Evolutionary conservation across 169 alveolate genomes (phyloP).

Genomic region (Cryptosporidium sp.): DNA sequence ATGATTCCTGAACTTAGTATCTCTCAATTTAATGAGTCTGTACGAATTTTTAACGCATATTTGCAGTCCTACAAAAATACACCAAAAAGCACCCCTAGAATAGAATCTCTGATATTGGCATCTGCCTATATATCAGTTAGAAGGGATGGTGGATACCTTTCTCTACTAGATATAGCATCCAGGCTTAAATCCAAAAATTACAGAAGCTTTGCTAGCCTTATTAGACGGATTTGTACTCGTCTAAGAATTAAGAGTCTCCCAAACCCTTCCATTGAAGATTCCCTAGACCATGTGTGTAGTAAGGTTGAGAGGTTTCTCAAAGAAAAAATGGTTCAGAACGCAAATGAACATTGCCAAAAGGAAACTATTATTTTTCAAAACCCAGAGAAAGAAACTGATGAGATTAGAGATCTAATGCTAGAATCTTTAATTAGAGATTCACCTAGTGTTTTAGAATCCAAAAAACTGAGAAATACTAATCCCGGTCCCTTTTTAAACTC

Average conservation of each 20-base stretch:
- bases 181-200: conserved; percentile 12
- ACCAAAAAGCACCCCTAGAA: background rate
- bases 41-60: conserved; percentile 26
- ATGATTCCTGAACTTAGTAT: conserved; percentile 33
- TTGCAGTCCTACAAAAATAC: conserved; percentile 21
- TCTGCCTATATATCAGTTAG: conserved; percentile 42
- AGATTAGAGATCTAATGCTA: background rate
- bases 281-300: background rate
- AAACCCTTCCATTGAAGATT: conserved; percentile 11
- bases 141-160: conserved; percentile 51
- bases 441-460: background rate
- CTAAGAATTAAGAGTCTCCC: conserved; percentile 39
- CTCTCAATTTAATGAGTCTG: conserved; percentile 31
- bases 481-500: background rate
- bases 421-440: background rate
- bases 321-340: background rate
- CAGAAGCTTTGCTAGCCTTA: conserved; percentile 42
- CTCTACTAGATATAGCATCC: conserved; percentile 19
- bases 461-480: background rate
- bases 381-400: background rate
- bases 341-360: background rate
- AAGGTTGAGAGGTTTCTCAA: conserved; percentile 17
- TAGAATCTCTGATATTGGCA: conserved; percentile 29
- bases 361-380: background rate
- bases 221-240: conserved; percentile 18